Conservation (phyloP, 176 grass and related monocot species). For the Bothriochloa decipiens region DNA sequence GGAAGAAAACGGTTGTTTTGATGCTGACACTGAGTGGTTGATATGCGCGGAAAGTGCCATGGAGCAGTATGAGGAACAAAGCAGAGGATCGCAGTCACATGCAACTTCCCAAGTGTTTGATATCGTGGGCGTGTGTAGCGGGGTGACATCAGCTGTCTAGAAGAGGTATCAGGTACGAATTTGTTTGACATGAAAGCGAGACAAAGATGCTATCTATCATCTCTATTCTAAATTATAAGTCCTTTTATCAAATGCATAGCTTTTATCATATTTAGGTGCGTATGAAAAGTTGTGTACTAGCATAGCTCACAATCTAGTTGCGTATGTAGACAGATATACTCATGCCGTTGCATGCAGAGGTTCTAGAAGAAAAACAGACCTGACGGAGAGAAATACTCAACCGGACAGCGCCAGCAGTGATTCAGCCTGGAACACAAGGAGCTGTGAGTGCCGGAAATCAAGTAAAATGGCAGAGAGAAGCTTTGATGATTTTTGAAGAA, state of each 20-base stretch:
- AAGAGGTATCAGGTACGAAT: neutral
- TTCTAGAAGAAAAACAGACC: too few relatives aligned
- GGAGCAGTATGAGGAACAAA: neutral
- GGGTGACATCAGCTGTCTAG: neutral
- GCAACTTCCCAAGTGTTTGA: neutral
- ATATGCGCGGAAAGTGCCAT: neutral
- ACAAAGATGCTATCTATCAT: neutral
- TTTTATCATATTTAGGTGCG: neutral
- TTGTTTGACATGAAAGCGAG: neutral
- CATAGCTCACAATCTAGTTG: too few relatives aligned
- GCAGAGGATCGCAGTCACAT: neutral
- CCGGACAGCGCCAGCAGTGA: too few relatives aligned
- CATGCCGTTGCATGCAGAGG: too few relatives aligned
- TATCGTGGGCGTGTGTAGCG: neutral
- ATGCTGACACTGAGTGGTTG: neutral
- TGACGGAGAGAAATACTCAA: too few relatives aligned
- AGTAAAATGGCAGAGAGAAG: too few relatives aligned
- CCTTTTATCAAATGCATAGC: neutral
- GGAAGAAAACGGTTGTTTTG: slow-evolving; percentile 19
- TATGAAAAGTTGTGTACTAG: too few relatives aligned
- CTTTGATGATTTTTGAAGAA: too few relatives aligned
- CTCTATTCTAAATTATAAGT: neutral
- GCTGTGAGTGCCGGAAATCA: too few relatives aligned
- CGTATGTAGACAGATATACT: too few relatives aligned
- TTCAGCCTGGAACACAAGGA: too few relatives aligned